Evolutionary conservation across 2,329 filamentous ascomycete genomes (phyloP).

Genomic region (Cladosporium sp.): DNA sequence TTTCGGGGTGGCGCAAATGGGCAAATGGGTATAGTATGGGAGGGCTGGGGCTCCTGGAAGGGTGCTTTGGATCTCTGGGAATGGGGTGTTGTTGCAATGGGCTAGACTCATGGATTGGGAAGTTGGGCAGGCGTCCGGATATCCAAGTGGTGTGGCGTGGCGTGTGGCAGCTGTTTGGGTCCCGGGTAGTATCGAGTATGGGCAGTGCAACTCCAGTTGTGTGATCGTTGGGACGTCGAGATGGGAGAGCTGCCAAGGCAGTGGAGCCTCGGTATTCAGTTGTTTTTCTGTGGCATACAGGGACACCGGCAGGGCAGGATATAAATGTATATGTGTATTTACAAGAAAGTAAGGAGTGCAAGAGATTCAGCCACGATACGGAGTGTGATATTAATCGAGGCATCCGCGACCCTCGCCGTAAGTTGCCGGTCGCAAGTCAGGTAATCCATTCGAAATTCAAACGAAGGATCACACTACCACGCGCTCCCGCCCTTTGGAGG

Average conservation of each 20-base stretch:
- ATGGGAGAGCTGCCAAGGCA: conserved; percentile 1
- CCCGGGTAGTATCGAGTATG: neutral
- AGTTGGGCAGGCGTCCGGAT: neutral
- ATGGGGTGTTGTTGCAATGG: conserved; percentile 3
- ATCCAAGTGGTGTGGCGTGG: neutral
- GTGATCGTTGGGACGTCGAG: neutral
- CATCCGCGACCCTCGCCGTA: neutral
- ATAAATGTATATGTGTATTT: neutral
- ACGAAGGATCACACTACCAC: neutral
- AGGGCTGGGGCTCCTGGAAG: neutral
- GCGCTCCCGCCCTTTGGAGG: neutral
- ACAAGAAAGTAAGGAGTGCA: neutral
- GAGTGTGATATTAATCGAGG: neutral
- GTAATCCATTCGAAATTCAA: neutral
- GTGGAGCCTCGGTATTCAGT: neutral
- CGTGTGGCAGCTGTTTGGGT: neutral
- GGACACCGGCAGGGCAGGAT: neutral
- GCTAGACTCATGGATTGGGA: neutral
- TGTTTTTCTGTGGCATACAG: neutral
- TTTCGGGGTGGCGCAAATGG: neutral
- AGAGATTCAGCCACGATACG: neutral
- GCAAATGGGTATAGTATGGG: neutral
- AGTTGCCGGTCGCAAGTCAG: neutral
- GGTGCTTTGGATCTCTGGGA: neutral
- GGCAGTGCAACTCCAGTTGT: neutral